phyloP scores from a whole-genome alignment of 2,329 filamentous ascomycete species.

The Akanthomyces lecanii region DNA sequence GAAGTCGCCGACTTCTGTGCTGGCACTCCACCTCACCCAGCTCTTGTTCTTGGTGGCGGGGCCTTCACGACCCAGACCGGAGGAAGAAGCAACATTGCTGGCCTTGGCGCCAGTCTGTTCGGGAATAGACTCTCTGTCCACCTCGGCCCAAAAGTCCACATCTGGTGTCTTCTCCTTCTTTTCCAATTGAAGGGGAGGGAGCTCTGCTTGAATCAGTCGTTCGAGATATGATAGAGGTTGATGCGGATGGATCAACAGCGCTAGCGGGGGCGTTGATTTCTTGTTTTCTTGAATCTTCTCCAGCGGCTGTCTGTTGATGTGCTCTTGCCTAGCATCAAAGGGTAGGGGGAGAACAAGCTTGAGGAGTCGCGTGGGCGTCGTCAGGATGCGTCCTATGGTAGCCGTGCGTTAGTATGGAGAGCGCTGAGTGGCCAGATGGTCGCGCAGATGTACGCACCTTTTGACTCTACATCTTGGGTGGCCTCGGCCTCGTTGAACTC shows the following conservation, averaged over 20 bases:
- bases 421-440: neutral
- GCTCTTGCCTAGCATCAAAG: conserved; percentile 36
- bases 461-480: conserved; percentile 20
- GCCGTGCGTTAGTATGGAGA: neutral
- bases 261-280: conserved; percentile 67
- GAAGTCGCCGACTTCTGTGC: conserved; percentile 90
- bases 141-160: conserved; percentile 76
- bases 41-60: conserved; percentile 38
- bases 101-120: conserved; percentile 31
- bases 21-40: conserved; percentile 84
- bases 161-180: conserved; percentile 66
- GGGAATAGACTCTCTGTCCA: conserved; percentile 52
- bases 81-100: conserved; percentile 62
- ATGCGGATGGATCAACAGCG: conserved; percentile 80
- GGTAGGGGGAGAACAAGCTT: conserved; percentile 75
- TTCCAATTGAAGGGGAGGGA: conserved; percentile 64
- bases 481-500: conserved; percentile 12
- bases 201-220: conserved; percentile 80
- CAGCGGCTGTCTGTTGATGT: conserved; percentile 39
- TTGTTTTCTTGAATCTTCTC: conserved; percentile 29
- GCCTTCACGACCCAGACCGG: conserved; percentile 62
- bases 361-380: conserved; percentile 73
- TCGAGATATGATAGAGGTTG: conserved; percentile 90
- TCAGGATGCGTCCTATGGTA: conserved; percentile 65
- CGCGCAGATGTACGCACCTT: conserved; percentile 20